A percentile compares a stretch with the other conserved stretches of the same genome.
Conservation (phyloP, 768 basidiomycete species). For the Tulasnella sp. region DNA sequence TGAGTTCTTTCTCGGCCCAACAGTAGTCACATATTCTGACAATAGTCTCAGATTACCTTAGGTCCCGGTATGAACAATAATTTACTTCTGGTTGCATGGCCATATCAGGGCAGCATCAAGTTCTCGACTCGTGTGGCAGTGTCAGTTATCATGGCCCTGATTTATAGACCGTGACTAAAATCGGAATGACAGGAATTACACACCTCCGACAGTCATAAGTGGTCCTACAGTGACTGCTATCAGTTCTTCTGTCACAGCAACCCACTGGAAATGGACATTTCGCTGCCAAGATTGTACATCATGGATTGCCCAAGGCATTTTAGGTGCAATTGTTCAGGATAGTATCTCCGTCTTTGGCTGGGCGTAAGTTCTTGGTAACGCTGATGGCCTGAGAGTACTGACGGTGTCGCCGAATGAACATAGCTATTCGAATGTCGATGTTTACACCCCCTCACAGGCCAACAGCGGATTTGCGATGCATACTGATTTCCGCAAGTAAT, state of each 20-base stretch:
- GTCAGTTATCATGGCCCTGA: slow-evolving; percentile 26
- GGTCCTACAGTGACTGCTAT: not conserved
- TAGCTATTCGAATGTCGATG: too few species aligned
- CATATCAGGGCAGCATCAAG: slow-evolving; percentile 38
- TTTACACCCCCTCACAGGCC: too few species aligned
- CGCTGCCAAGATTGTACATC: not conserved
- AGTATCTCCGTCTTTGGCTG: too few species aligned
- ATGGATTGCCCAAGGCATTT: not conserved
- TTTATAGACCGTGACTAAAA: too few species aligned
- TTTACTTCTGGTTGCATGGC: slow-evolving; percentile 49
- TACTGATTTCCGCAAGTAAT: too few species aligned
- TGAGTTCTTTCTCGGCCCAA: slow-evolving; percentile 17
- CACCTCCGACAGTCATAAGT: not conserved
- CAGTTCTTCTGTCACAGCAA: not conserved
- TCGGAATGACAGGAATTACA: too few species aligned
- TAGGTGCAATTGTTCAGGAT: too few species aligned
- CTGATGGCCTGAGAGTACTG: too few species aligned
- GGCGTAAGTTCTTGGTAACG: too few species aligned
- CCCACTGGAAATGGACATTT: not conserved
- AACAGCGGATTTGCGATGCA: too few species aligned
- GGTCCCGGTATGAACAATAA: slow-evolving; percentile 43
- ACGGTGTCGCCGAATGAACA: too few species aligned
- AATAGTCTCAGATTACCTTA: slow-evolving; percentile 23
- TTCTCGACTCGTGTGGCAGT: slow-evolving; percentile 40
- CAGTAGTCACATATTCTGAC: not conserved